Base-by-base conservation (phyloP, 1,284 basidiomycete genomes). In the Leccinum variabile region DNA sequence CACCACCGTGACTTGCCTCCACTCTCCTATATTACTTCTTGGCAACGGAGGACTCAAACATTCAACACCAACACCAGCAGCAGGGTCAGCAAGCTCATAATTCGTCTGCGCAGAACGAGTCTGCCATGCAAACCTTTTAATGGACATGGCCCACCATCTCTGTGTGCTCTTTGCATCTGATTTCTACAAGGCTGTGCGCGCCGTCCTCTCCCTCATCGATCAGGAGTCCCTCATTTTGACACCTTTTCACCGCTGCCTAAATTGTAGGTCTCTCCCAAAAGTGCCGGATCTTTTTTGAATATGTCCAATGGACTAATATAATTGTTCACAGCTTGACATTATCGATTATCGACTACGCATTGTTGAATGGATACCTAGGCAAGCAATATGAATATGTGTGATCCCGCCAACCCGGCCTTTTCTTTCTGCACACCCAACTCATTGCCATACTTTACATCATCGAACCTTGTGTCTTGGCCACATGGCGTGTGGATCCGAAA, bases 21-120 rank as follows among this genome's bases (percentile, higher is more conserved):
- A 37, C 37, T 14, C 37, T 37, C 37, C 84, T 4, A 84, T 84
- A 82, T 62, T 80, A 25, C 75, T 77, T 11, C 79, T 80, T 28
- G 72, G 37, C 37, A 39, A 39, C 78, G 18, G 78, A 75, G 56
- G 72, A 70, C 25, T 22, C 67, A 32, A 66, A 76, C 62, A 66
- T 67, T 16, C 78, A 76, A 5, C 75, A 72, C 49, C 68, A 77
- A 55, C 72, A 71, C 44, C 72, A 73, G 6, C 71, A 76, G n/a
- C 76, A 77, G 62, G 71, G 73, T 2, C 81, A 78, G 60, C 81
- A 77, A 49, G 57, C 14, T 5, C 73, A 72, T 14, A 57, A 16
- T 55, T 22, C 69, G 3, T 33, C 69, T 33, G 32, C 59, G 33
- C 72, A 71, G 60, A 28, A 67, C 14, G 70, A 72, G 30, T 62